phyloP scores from a whole-genome alignment of 495 filamentous ascomycete species.

The Penicillium atrosanguineum region DNA sequence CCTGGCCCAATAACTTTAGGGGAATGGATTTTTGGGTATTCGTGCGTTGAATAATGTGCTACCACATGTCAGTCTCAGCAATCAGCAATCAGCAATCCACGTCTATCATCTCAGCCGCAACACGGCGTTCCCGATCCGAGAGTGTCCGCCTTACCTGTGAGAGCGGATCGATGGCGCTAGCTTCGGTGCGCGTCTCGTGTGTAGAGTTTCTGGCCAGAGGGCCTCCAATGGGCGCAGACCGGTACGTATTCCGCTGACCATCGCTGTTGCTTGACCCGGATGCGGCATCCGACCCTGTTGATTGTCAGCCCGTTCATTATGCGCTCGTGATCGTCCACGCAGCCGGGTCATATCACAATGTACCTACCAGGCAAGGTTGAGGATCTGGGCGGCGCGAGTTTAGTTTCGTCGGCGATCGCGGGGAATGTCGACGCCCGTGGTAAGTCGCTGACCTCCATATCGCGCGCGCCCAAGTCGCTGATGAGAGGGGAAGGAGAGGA shows the following conservation, averaged over 20 bases:
- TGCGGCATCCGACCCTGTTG: conserved; percentile 31
- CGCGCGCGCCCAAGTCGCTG: conserved; percentile 9
- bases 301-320: neutral
- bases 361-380: conserved; percentile 24
- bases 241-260: conserved; percentile 27
- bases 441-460: conserved; percentile 18
- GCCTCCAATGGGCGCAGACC: conserved; percentile 16
- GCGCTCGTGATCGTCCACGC: conserved; percentile 7
- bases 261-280: conserved; percentile 38
- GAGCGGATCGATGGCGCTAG: conserved; percentile 54
- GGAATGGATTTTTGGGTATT: conserved; percentile 71
- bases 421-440: conserved; percentile 17
- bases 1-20: conserved; percentile 59
- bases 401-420: conserved; percentile 12
- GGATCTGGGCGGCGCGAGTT: conserved; percentile 14
- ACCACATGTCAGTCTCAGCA: neutral
- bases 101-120: neutral
- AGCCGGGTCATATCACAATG: conserved; percentile 6
- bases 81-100: neutral
- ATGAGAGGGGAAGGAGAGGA: neutral
- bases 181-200: conserved; percentile 33
- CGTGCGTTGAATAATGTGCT: conserved; percentile 81
- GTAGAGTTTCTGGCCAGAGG: conserved; percentile 27
- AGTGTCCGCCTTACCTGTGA: conserved; percentile 47
- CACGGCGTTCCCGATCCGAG: neutral